Base-by-base conservation (phyloP, 2,329 filamentous ascomycete species). In the Hymenoscyphus scutula region DNA sequence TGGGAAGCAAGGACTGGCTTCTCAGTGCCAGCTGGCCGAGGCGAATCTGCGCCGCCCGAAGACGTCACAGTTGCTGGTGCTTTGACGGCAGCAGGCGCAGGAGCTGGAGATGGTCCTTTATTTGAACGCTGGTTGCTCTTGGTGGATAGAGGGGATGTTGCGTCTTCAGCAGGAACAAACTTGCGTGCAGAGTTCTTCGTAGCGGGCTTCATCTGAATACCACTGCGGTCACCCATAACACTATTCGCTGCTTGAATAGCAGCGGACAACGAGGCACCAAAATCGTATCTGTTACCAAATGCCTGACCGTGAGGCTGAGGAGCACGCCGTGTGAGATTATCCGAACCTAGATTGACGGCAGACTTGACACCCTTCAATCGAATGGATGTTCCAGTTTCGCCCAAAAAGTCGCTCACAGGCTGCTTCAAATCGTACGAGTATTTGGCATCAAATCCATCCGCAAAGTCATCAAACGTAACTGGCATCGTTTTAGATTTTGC, bases 211-310 rank as follows among this genome's bases (percentile, higher is more conserved):
- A 78, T 77, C 61, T 78, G 71, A 76, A 88, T 74, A 59, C 82
- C 80, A 72, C 87, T 83, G 72, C 81, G 78, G 74, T 87, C 84
- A 66, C 82, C 79, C 67, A 84, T 77, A 15, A 81, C 80, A 67
- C 86, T 86, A 73, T 91, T 90, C 55, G 89, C 88, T 30, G 85
- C 88, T 72, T 89, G 87, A 74, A 94, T 89, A 13, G 92, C 92
- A 58, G 92, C 92, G 59, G 84, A 88, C 32, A 98, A 82, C 0
- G 95, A 98, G n/a, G 91, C 91, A 65, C 90, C 89, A 75, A 99
- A 98, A 78, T 98, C 94, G 75, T 99, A 99, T 60, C 95, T 89
- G 76, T 93, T 93, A 55, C 92, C 90, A 75, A 98, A 97, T 19
- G 89, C 90, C 70, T 90, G 87, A 29, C 87, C 86, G 67, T 84